Conservation (phyloP, 1,284 basidiomycete species). For the Butyriboletus appendiculatus region DNA sequence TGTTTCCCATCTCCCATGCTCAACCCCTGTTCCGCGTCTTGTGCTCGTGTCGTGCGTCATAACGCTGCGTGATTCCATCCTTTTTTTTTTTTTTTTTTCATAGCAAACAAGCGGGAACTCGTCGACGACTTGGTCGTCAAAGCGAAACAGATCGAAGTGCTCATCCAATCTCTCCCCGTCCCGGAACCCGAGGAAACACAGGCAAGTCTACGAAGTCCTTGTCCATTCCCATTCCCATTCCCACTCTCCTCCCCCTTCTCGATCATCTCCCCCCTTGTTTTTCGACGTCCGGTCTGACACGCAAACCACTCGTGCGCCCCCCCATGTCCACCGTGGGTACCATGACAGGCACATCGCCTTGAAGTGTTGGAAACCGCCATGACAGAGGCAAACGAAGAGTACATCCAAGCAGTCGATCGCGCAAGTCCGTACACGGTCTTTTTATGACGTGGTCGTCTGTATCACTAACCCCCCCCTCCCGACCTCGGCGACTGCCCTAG, state of each 20-base stretch:
- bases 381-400: conserved; percentile 70
- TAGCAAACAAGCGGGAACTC: conserved; percentile 79
- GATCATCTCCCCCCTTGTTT: too few relatives aligned
- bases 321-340: not conserved
- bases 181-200: conserved; percentile 73
- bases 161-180: conserved; percentile 75
- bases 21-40: too few relatives aligned
- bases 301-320: not conserved
- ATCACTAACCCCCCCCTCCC: not conserved
- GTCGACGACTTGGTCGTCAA: conserved; percentile 78
- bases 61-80: not conserved
- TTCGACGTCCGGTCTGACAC: not conserved
- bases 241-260: too few relatives aligned
- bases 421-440: conserved; percentile 56
- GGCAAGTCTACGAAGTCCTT: conserved; percentile 38
- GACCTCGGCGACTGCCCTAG: not conserved
- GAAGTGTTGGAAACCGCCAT: conserved; percentile 66
- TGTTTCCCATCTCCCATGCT: not conserved
- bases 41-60: not conserved
- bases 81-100: too few relatives aligned
- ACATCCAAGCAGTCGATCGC: conserved; percentile 65
- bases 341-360: conserved; percentile 60
- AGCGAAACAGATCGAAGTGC: conserved; percentile 81
- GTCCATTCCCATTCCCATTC: too few relatives aligned
- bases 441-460: not conserved